Conservation (phyloP, 441 rosid species). For the Rhodomyrtus psidioides region DNA sequence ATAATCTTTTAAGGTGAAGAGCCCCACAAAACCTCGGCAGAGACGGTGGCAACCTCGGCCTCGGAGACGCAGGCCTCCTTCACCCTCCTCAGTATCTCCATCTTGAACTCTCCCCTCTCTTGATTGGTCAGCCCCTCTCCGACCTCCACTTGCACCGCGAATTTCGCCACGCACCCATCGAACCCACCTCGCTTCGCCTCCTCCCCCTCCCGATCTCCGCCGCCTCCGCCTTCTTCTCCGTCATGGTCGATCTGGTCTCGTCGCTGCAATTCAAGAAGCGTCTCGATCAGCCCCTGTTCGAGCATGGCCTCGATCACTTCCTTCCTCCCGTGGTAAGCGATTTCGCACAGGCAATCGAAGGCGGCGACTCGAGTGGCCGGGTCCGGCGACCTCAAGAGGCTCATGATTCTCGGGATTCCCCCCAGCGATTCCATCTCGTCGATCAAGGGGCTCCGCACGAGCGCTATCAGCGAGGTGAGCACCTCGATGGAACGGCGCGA, state of each 20-base stretch:
- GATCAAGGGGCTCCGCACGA: conserved; percentile 34
- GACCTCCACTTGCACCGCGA: conserved; percentile 45
- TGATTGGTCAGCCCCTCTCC: conserved; percentile 33
- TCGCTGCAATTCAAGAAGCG: conserved; percentile 32
- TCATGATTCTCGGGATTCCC: conserved; percentile 28
- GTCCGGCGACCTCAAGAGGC: conserved; percentile 19
- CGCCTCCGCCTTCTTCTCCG: not conserved
- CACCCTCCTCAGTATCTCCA: conserved; percentile 35
- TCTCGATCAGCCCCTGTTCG: conserved; percentile 25
- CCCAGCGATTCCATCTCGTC: conserved; percentile 38
- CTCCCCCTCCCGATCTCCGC: conserved; percentile 4
- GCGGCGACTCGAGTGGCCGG: conserved; percentile 12
- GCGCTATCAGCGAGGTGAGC: conserved; percentile 23
- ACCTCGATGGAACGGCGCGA: conserved; percentile 28
- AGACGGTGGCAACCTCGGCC: conserved; percentile 29
- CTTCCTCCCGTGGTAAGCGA: conserved; percentile 37
- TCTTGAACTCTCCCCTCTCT: conserved; percentile 34
- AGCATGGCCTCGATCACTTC: conserved; percentile 46
- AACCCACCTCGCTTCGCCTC: conserved; percentile 11
- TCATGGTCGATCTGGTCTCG: not conserved
- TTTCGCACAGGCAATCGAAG: conserved; percentile 34
- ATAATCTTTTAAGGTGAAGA: conserved; percentile 24
- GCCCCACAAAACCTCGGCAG: conserved; percentile 54
- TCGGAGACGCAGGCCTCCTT: conserved; percentile 35
- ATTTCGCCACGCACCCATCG: conserved; percentile 25